phyloP scores from a whole-genome alignment of 441 rosid genomes.

The Hypseocharis bilobata region DNA sequence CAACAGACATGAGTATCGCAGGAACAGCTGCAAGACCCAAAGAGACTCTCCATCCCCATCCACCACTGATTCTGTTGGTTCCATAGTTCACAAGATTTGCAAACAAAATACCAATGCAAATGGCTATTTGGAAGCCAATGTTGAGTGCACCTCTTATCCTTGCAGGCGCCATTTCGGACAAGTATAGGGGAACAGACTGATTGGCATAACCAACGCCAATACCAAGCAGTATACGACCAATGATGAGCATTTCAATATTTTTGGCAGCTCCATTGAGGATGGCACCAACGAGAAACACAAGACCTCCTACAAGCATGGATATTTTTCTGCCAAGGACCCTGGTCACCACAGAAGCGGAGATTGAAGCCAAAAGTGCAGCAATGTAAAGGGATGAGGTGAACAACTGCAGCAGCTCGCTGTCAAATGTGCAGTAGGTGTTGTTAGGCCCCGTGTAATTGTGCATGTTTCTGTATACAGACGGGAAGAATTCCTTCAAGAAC shows the following conservation, averaged over 20 bases:
- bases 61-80: constrained; percentile 54
- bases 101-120: constrained; percentile 57
- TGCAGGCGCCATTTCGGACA: constrained; percentile 89
- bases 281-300: constrained; percentile 70
- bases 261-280: constrained; percentile 57
- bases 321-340: constrained; percentile 51
- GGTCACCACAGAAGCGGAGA: constrained; percentile 49
- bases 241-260: constrained; percentile 66
- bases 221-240: constrained; percentile 83
- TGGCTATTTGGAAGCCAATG: constrained; percentile 72
- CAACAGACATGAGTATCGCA: constrained; percentile 58
- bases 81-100: constrained; percentile 62
- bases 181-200: constrained; percentile 85
- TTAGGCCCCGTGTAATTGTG: constrained; percentile 30
- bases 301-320: constrained; percentile 61
- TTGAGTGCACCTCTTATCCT: constrained; percentile 69
- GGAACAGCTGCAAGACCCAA: constrained; percentile 86
- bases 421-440: constrained; percentile 62
- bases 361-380: constrained; percentile 60
- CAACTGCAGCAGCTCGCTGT: constrained; percentile 53
- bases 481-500: constrained; percentile 59
- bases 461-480: constrained; percentile 48
- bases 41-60: constrained; percentile 82
- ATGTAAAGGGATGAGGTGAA: constrained; percentile 84
- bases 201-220: constrained; percentile 84